Evolutionary conservation across 805 yeast genomes (phyloP), one percentile per base, ranked within the genome.

Genomic region (Zygoascus biomembranicola): DNA sequence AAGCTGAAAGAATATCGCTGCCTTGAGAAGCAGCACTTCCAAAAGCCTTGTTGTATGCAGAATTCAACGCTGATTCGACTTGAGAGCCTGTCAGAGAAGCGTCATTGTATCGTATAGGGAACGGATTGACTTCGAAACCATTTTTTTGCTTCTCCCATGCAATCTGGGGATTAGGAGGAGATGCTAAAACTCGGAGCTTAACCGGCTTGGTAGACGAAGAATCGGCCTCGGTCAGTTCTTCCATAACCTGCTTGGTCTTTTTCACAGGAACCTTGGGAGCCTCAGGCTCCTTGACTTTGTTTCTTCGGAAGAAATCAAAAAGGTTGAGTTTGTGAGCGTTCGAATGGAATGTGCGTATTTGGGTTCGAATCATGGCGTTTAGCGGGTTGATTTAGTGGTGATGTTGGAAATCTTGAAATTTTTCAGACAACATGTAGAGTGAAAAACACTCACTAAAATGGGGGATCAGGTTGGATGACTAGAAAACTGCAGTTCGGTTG

Each of bases 71-170:
- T 8, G 46, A 31, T 8, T 43, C 44, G 26, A 60, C 55, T 20
- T 55, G 39, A 23, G 46, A 45, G 5, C 43, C 50, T 1, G 61
- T 54, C 32, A 66, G 52, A 35, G 56, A 59, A 9, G 62, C 53
- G 13, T 55, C 48, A 52, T 58, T 54, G 31, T 51, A 57, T 41
- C 54, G 58, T 5, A 65, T 57, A 26, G 72, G 71, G 64, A 65
- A 68, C 8, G 70, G 61, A n/a, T 55, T 49, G 51, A 68, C 53
- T 11, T 31, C 54, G 52, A 58, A 56, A 26, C 55, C 58, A 32
- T 50, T 52, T 19, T 45, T 20, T 26, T 49, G 53, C 20, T 49
- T 53, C 39, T 51, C 49, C 61, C 63, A 57, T 37, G 55, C 46
- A 5, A 52, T 43, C 10, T 52, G 51, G 1, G 49, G 55, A 8